Base-by-base conservation (phyloP, 306 rosid genomes). In the Rosa lucieae region DNA sequence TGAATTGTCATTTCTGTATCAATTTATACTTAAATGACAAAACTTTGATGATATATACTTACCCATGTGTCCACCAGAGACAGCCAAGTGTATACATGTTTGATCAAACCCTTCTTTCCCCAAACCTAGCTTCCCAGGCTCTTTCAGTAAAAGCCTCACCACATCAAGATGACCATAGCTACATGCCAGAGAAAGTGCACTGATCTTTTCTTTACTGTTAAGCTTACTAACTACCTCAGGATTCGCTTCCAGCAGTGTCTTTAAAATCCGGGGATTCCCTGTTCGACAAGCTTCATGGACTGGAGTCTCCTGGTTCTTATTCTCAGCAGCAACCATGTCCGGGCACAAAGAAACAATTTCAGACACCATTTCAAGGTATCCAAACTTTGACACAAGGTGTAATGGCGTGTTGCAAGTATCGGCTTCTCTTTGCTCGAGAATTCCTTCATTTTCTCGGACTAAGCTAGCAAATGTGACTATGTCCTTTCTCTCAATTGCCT, bases 51-150 rank as follows among this genome's bases (percentile, higher is more conserved):
- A 59, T 23, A 17, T 52, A 37, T 66, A 13, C 70, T 1, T 43
- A 93, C 98, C 96, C 3, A 83, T 76, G 78, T 87, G 84, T 35
- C 98, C 98, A 78, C 78, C 76, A 18, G 89, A 83, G 10, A 91
- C 92, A 18, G 98, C 98, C 14, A 78, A 76, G 75, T 85, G 93
- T 11, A 88, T 76, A 58, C 94, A 93, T 26, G 85, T 67, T 76
- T 72, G 93, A 70, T 89, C 89, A 62, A 76, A 63, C 4, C 65
- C 85, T 32, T 76, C 82, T 69, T 80, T 80, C 35, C 63, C 90
- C 53, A 71, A 81, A 61, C 43, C 53, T 26, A 74, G 70, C 62
- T 37, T 73, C 15, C 85, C 91, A 15, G 82, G 67, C 75, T 75
- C 52, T 5, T 81, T 87, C 53, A 87, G 74, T 14, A 90, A 66